Evolutionary conservation across 2,329 filamentous ascomycete species (phyloP), one percentile per base, ranked within the genome.

Genomic region (Chaetomium strumarium): DNA sequence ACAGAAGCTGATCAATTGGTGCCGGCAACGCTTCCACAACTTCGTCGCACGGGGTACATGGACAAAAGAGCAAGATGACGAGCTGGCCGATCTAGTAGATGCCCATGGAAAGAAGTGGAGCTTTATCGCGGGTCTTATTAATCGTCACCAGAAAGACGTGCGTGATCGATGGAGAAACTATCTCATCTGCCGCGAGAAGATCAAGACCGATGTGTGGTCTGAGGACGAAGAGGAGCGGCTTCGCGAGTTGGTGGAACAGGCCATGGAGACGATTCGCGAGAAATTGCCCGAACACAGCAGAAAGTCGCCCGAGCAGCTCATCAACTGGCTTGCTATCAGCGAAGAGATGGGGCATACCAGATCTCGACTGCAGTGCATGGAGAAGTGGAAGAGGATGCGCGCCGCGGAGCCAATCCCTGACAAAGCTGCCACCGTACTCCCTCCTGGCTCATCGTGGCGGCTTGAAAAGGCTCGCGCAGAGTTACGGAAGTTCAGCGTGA

Each of bases 151-250:
- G 0, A 78, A 82, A 55, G 85, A 89, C 63, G 75, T 84, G 48
- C 78, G 85, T 46, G 85, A 89, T 64, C 81, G 86, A 3, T 88
- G 84, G 72, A 76, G 83, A 37, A 86, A 88, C 60, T 83, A 85
- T 60, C 69, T 86, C 19, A 70, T 83, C 42, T 83, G 80, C 49
- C 78, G 78, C 17, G 72, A 77, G 6, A 75, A 72, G 0, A 70
- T 73, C 51, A 74, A 73, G 31, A 76, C 72, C 39, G 76, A 78
- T 33, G 66, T 69, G 1, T 90, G 87, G 86, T 73, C 71, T 1
- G 67, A 76, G 16, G 72, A 76, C 0, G 86, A 90, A 60, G 82
- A 86, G 61, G 66, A 69, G 0, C 68, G 64, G 10, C 68, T 88
- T 24, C 70, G 72, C 1, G 64, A 70, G 1, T 73, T 76, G 10